Percentiles rank a stretch among this genome's conserved stretches.
phyloP scores from a whole-genome alignment of 1,284 basidiomycete genomes.

The Sphaerobolus stellatus region DNA sequence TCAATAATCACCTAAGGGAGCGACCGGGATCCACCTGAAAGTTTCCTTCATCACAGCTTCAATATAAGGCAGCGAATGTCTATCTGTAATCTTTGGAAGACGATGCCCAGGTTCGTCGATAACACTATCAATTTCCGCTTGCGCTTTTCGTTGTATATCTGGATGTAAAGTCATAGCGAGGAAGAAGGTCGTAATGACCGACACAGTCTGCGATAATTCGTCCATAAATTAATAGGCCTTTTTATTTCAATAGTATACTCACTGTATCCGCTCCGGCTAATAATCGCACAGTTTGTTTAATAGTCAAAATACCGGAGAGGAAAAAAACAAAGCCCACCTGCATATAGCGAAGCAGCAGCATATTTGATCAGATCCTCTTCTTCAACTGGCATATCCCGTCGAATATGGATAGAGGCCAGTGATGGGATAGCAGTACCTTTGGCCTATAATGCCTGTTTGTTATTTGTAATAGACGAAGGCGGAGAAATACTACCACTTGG shows the following conservation, averaged over 20 bases:
- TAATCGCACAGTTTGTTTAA: background rate
- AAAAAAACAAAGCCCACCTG: slow-evolving; percentile 24
- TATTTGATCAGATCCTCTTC: background rate
- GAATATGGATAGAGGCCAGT: slow-evolving; percentile 29
- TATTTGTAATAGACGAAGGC: no score
- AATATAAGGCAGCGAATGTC: slow-evolving; percentile 30
- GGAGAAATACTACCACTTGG: slow-evolving; percentile 34
- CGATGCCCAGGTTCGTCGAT: slow-evolving; percentile 23
- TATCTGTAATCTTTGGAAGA: slow-evolving; percentile 30
- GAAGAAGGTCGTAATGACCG: slow-evolving; percentile 5
- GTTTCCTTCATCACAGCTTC: slow-evolving; percentile 34
- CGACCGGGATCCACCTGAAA: background rate
- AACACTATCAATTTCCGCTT: slow-evolving; percentile 25
- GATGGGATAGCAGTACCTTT: slow-evolving; percentile 22
- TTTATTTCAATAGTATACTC: slow-evolving; percentile 1
- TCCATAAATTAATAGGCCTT: background rate
- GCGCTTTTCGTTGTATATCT: slow-evolving; percentile 24
- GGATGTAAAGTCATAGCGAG: background rate
- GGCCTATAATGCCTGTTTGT: no score
- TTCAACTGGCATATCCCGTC: slow-evolving; percentile 21
- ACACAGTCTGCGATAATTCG: slow-evolving; percentile 18
- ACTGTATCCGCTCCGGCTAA: slow-evolving; percentile 35
- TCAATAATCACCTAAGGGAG: background rate
- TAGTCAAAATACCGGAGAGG: background rate
- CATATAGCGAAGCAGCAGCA: slow-evolving; percentile 41